Evolutionary conservation across 2,329 filamentous ascomycete genomes (phyloP).

Genomic region (Capronia epimyces): DNA sequence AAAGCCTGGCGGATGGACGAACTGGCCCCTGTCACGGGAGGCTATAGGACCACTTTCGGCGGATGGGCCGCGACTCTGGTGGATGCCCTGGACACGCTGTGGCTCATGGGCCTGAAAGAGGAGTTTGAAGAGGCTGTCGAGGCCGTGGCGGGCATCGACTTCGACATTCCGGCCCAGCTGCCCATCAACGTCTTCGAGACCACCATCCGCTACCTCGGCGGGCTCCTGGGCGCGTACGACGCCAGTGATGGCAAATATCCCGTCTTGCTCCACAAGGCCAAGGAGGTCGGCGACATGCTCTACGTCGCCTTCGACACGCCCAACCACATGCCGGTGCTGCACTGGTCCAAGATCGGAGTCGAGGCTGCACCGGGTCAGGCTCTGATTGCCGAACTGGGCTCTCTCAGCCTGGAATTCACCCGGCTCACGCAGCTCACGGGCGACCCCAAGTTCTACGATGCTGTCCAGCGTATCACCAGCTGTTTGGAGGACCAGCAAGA

Average conservation of each 20-base stretch:
- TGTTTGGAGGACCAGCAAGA: conserved; percentile 52
- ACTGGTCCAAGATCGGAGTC: conserved; percentile 45
- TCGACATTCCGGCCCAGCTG: conserved; percentile 46
- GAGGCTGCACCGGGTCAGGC: conserved; percentile 30
- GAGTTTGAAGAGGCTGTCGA: conserved; percentile 61
- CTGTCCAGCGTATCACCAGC: conserved; percentile 53
- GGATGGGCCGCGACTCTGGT: conserved; percentile 63
- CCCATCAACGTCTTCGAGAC: conserved; percentile 39
- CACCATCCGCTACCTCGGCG: conserved; percentile 39
- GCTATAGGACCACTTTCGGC: conserved; percentile 52
- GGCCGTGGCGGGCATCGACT: conserved; percentile 57
- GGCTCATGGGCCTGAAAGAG: conserved; percentile 62
- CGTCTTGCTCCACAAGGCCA: conserved; percentile 37
- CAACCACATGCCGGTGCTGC: conserved; percentile 59
- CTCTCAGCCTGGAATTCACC: conserved; percentile 58
- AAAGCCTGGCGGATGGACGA: conserved; percentile 61
- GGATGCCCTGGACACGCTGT: conserved; percentile 61
- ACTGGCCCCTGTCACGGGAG: conserved; percentile 52
- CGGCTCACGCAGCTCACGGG: conserved; percentile 59
- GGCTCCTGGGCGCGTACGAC: conserved; percentile 37
- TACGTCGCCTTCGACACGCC: conserved; percentile 43
- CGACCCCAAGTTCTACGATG: conserved; percentile 58
- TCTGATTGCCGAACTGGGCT: conserved; percentile 50
- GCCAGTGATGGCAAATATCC: conserved; percentile 47
- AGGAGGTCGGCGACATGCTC: conserved; percentile 41